Evolutionary conservation across 148 eudicot genomes (phyloP), one percentile per base, ranked within the genome.

Genomic region (Fagopyrum esculentum): DNA sequence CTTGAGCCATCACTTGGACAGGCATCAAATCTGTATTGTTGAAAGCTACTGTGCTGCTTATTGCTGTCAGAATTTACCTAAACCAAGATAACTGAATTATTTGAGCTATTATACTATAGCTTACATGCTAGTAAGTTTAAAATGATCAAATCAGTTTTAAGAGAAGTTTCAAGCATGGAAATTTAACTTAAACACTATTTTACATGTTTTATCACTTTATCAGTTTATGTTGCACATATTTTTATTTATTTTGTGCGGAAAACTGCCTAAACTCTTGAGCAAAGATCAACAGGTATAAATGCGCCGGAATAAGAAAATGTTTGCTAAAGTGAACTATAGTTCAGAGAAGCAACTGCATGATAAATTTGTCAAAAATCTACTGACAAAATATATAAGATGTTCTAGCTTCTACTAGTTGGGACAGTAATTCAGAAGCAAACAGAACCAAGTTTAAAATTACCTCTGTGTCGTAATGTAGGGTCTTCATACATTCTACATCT

Each of bases 401-500:
- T 66, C 46, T 12, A 66, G 43, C 40, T 66, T 30, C 61, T n/a
- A 61, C 22, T 70, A 73, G 61, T 56, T 45, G 29, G 51, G 74
- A 60, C 71, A 66, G 17, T 40, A 66, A 13, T 66, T 66, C 47
- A 66, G 47, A 17, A 35, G 71, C 71, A 66, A 66, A 66, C 6
- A 46, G 46, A 77, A 30, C 45, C 22, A 69, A 69, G 52, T 61
- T 60, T 47, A 74, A 74, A 9, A 71, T 44, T 88, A 95, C 99
- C 96, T 95, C 98, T 55, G 97, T 87, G 74, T 90, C 92, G 80
- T 90, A 92, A 6, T 85, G 94, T 83, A 95, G 82, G 66, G 90
- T 82, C 86, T 92, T 95, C 76, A 89, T 85, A 73, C 98, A 95
- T 56, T 95, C 99, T 77, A 86, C 77, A 82, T 92, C 97, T 89